phyloP scores from a whole-genome alignment of 2,329 filamentous ascomycete genomes.

The Trichophyton schoenleinii region DNA sequence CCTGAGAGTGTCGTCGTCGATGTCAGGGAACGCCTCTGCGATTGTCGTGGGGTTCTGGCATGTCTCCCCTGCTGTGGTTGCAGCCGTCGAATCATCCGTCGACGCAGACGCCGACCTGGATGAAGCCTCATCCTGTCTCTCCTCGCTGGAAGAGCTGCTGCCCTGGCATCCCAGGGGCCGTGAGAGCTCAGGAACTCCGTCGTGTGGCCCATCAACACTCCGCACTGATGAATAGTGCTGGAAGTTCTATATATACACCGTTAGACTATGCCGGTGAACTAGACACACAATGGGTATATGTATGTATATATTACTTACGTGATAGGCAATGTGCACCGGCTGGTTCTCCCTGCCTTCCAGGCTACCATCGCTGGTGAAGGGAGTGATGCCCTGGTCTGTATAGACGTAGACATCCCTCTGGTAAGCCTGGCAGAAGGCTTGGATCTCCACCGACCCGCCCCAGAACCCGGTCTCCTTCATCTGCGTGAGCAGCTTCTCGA shows the following conservation, averaged over 20 bases:
- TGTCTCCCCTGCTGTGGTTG: neutral
- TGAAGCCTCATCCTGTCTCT: neutral
- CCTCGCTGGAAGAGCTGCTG: neutral
- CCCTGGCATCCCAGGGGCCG: constrained; percentile 5
- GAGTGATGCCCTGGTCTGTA: constrained; percentile 28
- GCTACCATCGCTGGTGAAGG: constrained; percentile 34
- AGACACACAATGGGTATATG: neutral
- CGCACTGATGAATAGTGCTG: constrained; percentile 57
- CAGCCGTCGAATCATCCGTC: neutral
- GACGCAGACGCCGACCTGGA: neutral
- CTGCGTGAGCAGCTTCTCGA: constrained; percentile 44
- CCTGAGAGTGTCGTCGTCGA: constrained; percentile 40
- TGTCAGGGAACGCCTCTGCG: constrained; percentile 37
- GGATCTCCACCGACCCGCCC: constrained; percentile 56
- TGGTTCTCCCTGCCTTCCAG: constrained; percentile 23
- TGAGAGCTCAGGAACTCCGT: constrained; percentile 40
- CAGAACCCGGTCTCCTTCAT: constrained; percentile 51
- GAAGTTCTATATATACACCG: constrained; percentile 38
- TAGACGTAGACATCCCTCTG: constrained; percentile 52
- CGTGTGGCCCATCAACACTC: constrained; percentile 46
- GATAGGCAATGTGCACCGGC: constrained; percentile 48
- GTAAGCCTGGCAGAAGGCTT: constrained; percentile 51
- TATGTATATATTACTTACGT: constrained; percentile 36
- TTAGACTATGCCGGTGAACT: neutral
- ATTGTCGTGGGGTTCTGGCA: constrained; percentile 36